Evolutionary conservation across 2,329 filamentous ascomycete species (phyloP).

Genomic region (Tolypocladium inflatum): DNA sequence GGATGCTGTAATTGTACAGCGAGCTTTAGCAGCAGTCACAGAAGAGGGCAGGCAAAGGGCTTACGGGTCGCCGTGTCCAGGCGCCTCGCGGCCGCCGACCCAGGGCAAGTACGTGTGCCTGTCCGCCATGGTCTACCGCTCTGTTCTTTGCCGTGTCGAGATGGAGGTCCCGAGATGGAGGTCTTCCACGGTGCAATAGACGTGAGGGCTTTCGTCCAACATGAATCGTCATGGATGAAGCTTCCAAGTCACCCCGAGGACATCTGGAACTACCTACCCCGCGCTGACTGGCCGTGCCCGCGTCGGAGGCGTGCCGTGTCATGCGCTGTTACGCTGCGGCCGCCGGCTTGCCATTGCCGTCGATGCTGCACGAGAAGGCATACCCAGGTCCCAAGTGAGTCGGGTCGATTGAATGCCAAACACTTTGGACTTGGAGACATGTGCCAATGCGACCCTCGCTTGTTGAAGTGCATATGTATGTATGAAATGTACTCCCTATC

Average conservation of each 20-base stretch:
- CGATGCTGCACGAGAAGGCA: too few relatives aligned
- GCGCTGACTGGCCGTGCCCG: not conserved
- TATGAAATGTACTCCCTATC: too few relatives aligned
- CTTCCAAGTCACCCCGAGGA: not conserved
- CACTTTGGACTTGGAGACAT: too few relatives aligned
- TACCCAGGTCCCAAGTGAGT: too few relatives aligned
- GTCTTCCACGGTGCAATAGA: too few relatives aligned
- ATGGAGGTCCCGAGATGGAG: not conserved
- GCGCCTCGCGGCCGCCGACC: constrained; percentile 2
- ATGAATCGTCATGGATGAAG: not conserved
- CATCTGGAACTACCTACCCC: not conserved
- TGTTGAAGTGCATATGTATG: too few relatives aligned
- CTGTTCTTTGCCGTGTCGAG: not conserved
- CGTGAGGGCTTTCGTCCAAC: too few relatives aligned
- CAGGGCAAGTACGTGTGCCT: constrained; percentile 2
- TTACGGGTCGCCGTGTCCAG: constrained; percentile 3
- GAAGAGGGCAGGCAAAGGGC: not conserved
- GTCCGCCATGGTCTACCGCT: not conserved
- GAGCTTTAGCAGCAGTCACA: not conserved
- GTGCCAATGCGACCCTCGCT: too few relatives aligned
- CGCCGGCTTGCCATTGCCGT: not conserved
- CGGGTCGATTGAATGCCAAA: too few relatives aligned
- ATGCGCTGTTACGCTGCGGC: not conserved
- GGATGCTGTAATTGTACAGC: constrained; percentile 29
- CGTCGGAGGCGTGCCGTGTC: not conserved